Evolutionary conservation across 2,329 filamentous ascomycete species (phyloP), one percentile per base, ranked within the genome.

Genomic region (Colletotrichum spaethianum): DNA sequence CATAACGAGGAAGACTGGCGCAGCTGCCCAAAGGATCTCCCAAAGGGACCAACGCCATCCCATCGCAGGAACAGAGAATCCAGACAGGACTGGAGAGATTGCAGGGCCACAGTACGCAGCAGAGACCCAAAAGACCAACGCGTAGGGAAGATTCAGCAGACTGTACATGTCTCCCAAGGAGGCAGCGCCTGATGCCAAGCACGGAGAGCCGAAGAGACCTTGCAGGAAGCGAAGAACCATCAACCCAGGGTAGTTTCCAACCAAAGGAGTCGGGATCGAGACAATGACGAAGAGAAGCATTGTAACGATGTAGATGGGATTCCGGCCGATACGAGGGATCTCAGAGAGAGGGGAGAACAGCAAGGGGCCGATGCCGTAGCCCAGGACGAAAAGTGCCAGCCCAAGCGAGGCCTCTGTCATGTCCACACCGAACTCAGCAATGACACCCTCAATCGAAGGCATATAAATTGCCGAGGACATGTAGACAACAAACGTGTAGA

Each of bases 281-380:
- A 94, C 80, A 72, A 93, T 86, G 60, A 92, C 89, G 78, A 93
- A 94, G 36, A 94, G 82, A 70, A 88, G 87, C 82, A 94, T 92
- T 12, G 91, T 92, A 74, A 88, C 79, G 44, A 93, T 87, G 79
- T 94, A 94, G 7, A 92, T 88, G 0, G 89, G 89, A 75, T 91
- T 93, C 8, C 92, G 86, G 2, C 93, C 92, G 62, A 94, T 87
- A 56, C 86, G 78, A 0, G 92, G 91, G 28, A 94, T 89, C 80
- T 94, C 92, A 60, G 86, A 88, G 52, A 94, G 80, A 0, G 92
- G 92, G 0, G 90, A 90, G 81, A 90, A 93, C 31, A 94, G 73
- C 33, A 93, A 80, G 0, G 92, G 91, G 0, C 91, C 92, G 20
- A 91, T 80, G 16, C 91, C 91, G 73, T 90, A 90, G 1, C 89